These are phyloP conservation scores for Alternaria dauci DNA, from an alignment of 2,329 filamentous ascomycete species.

Conservation along the genomic window DNA sequence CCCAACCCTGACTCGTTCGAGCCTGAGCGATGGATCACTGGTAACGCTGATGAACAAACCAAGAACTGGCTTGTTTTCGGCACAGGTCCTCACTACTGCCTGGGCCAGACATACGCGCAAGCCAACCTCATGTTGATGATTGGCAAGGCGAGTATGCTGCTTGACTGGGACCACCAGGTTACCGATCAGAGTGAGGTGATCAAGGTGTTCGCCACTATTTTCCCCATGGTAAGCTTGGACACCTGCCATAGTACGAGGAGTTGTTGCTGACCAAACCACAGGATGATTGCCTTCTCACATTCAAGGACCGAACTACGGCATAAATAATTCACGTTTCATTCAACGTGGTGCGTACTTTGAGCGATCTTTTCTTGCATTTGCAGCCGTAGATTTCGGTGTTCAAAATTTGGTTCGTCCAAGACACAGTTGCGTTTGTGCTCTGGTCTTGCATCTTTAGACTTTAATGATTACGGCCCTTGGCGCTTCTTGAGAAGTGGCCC, in stretches of 20 bases:
- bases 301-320: conserved; percentile 55
- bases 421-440: conserved; percentile 16
- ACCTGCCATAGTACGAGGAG: not conserved
- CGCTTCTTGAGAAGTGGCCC: conserved; percentile 18
- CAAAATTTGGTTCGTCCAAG: conserved; percentile 30
- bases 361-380: conserved; percentile 36
- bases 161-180: conserved; percentile 90
- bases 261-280: conserved; percentile 50
- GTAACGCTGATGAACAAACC: conserved; percentile 85
- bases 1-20: conserved; percentile 77
- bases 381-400: conserved; percentile 23
- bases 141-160: conserved; percentile 84
- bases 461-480: conserved; percentile 40
- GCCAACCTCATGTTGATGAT: conserved; percentile 88
- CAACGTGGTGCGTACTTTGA: conserved; percentile 32
- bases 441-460: conserved; percentile 32
- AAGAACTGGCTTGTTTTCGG: conserved; percentile 99
- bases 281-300: conserved; percentile 85
- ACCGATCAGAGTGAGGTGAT: conserved; percentile 90
- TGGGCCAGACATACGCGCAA: conserved; percentile 91
- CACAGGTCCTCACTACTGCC: conserved; percentile 93
- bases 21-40: conserved; percentile 72
- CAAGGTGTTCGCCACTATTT: conserved; percentile 98
- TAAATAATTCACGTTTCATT: conserved; percentile 22
- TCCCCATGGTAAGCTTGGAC: conserved; percentile 78